Percentiles rank a stretch among this genome's conserved stretches.
phyloP scores from a whole-genome alignment of 176 grass and related monocot species.

The Carex parvula region DNA sequence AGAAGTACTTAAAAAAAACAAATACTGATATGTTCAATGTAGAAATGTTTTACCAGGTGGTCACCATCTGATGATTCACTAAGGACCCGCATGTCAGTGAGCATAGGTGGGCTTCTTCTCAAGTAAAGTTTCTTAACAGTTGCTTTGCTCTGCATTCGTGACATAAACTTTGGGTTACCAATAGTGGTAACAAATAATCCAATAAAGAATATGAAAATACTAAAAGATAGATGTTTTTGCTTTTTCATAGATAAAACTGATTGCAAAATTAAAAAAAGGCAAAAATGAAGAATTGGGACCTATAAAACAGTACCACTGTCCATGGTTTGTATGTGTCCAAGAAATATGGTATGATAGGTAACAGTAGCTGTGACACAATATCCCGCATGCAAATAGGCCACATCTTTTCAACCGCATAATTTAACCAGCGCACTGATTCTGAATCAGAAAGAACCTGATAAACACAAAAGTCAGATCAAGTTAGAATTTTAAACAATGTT shows the following conservation, averaged over 20 bases:
- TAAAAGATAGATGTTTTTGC: constrained; percentile 21
- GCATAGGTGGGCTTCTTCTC: constrained; percentile 79
- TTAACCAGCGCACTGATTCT: constrained; percentile 91
- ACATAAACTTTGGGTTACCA: constrained; percentile 1
- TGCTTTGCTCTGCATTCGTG: constrained; percentile 69
- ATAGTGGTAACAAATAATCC: not conserved
- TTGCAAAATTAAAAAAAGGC: not conserved
- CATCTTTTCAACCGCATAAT: constrained; percentile 81
- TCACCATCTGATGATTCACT: constrained; percentile 82
- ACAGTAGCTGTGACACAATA: constrained; percentile 73
- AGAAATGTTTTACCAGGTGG: constrained; percentile 58
- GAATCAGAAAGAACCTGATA: constrained; percentile 85
- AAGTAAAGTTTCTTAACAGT: constrained; percentile 77
- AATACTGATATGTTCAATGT: too few relatives aligned
- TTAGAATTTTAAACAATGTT: not conserved
- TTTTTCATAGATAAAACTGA: not conserved
- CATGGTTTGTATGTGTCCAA: constrained; percentile 93
- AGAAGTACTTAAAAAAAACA: too few relatives aligned
- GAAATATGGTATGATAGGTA: constrained; percentile 88
- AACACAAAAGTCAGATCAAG: constrained; percentile 22
- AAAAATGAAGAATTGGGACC: not conserved
- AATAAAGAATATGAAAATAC: constrained; percentile 4
- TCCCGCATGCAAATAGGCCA: constrained; percentile 95
- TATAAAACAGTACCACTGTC: constrained; percentile 64
- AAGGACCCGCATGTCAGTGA: constrained; percentile 78